phyloP scores from a whole-genome alignment of 2,329 filamentous ascomycete species.

The Exserohilum rostratum region DNA sequence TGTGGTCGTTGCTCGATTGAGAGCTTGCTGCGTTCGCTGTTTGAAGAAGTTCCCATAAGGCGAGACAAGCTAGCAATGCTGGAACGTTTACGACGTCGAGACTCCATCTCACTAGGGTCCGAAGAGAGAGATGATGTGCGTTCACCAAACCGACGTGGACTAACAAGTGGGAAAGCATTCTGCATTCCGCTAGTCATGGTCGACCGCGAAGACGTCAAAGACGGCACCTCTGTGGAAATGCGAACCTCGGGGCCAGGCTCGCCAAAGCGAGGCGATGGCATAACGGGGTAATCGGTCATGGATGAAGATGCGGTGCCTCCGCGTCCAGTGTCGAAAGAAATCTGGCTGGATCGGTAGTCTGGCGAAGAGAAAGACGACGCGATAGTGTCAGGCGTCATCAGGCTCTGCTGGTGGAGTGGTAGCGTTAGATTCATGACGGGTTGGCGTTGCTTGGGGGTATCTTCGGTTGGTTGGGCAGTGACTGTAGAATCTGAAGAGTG shows the following conservation, averaged over 20 bases:
- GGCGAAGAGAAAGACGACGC: slow-evolving; percentile 68
- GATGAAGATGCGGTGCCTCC: slow-evolving; percentile 79
- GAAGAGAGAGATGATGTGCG: slow-evolving; percentile 51
- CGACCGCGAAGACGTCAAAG: slow-evolving; percentile 76
- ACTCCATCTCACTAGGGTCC: slow-evolving; percentile 47
- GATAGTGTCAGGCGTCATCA: slow-evolving; percentile 69
- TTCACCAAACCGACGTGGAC: slow-evolving; percentile 52
- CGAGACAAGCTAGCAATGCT: slow-evolving; percentile 79
- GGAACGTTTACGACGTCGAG: slow-evolving; percentile 71
- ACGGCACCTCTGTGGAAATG: slow-evolving; percentile 77
- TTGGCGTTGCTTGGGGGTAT: slow-evolving; percentile 45
- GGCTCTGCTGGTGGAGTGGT: slow-evolving; percentile 52
- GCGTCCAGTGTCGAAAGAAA: slow-evolving; percentile 71
- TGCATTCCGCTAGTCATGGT: slow-evolving; percentile 75
- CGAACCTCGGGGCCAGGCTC: slow-evolving; percentile 75
- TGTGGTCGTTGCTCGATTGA: slow-evolving; percentile 66
- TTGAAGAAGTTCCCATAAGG: slow-evolving; percentile 69
- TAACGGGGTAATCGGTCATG: slow-evolving; percentile 71
- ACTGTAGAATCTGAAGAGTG: slow-evolving; percentile 59
- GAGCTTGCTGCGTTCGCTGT: slow-evolving; percentile 76
- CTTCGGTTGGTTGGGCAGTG: slow-evolving; percentile 40
- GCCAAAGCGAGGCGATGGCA: slow-evolving; percentile 73
- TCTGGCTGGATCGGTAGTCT: slow-evolving; percentile 65
- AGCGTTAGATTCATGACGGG: slow-evolving; percentile 47
- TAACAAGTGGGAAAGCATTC: slow-evolving; percentile 51